Conservation (phyloP, 1,139 yeast genomes). For the Hemisphaericaspora xylofermentans region DNA sequence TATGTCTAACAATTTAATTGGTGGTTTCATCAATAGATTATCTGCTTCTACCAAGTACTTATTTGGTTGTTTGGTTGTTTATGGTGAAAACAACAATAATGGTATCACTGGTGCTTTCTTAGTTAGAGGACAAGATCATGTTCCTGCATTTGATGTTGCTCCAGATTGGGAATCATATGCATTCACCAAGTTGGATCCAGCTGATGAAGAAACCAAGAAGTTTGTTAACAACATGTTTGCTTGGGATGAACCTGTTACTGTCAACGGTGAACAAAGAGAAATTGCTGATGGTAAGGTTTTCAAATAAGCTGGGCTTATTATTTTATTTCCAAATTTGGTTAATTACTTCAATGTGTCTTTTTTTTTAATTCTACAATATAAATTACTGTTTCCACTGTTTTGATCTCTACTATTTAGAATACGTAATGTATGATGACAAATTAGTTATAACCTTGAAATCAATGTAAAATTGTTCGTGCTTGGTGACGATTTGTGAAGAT, state of each 20-base stretch:
- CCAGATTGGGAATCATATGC: slow-evolving; percentile 91
- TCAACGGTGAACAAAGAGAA: slow-evolving; percentile 45
- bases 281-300: slow-evolving; percentile 55
- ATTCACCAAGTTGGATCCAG: slow-evolving; percentile 45
- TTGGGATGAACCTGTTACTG: slow-evolving; percentile 51
- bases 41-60: slow-evolving; percentile 88
- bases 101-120: slow-evolving; percentile 95
- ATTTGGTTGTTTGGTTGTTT: slow-evolving; percentile 92
- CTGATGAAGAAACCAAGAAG: slow-evolving; percentile 35
- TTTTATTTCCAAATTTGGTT: slow-evolving; percentile 39
- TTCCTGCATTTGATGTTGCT: slow-evolving; percentile 95
- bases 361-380: not conserved
- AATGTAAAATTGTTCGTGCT: too few relatives aligned
- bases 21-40: slow-evolving; percentile 98
- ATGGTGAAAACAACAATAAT: slow-evolving; percentile 98
- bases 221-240: slow-evolving; percentile 51
- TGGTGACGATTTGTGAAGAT: too few relatives aligned
- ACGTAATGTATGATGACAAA: too few relatives aligned
- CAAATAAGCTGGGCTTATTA: slow-evolving; percentile 43
- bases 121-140: slow-evolving; percentile 90
- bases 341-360: slow-evolving; percentile 2
- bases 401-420: too few relatives aligned
- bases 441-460: too few relatives aligned
- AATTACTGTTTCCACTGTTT: not conserved
- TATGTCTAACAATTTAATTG: slow-evolving; percentile 97